Conservation (phyloP, 495 filamentous ascomycete species). For the Cercophora sp. region DNA sequence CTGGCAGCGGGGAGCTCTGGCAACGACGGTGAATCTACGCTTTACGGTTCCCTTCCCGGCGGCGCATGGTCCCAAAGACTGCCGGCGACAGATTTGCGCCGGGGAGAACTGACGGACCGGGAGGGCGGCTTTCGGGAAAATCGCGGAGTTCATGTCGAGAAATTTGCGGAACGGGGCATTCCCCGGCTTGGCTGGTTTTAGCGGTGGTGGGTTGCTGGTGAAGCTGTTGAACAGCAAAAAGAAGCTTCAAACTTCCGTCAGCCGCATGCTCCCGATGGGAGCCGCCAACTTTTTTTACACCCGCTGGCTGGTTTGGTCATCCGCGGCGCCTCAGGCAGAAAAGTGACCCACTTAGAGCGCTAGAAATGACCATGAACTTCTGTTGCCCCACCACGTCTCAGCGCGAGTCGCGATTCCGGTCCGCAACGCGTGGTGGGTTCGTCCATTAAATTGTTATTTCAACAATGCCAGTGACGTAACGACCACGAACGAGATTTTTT, state of each 20-base stretch:
- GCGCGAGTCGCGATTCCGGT: conserved; percentile 21
- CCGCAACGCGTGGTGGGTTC: neutral
- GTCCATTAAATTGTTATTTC: neutral
- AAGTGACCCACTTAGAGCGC: too few relatives aligned
- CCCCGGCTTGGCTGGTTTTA: too few relatives aligned
- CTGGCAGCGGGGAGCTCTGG: conserved; percentile 8
- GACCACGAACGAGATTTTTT: too few relatives aligned
- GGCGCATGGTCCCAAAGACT: conserved; percentile 33
- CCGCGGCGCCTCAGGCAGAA: conserved; percentile 27
- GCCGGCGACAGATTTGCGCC: conserved; percentile 43
- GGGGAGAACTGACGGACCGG: conserved; percentile 48
- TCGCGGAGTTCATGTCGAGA: conserved; percentile 45
- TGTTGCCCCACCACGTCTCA: too few relatives aligned
- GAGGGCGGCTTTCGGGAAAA: conserved; percentile 49
- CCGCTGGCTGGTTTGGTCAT: neutral
- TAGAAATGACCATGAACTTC: too few relatives aligned
- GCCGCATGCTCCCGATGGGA: conserved; percentile 1
- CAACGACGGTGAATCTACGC: conserved; percentile 16
- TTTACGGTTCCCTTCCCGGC: conserved; percentile 10
- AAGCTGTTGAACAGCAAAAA: neutral
- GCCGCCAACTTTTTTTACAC: conserved; percentile 22
- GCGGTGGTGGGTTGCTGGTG: neutral
- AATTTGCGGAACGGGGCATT: conserved; percentile 16
- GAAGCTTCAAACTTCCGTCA: conserved; percentile 10
- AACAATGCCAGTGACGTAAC: neutral